Percentiles rank a stretch among this genome's conserved stretches.
Conservation (phyloP, 1,284 basidiomycete genomes). For the Heterobasidion parviporum region DNA sequence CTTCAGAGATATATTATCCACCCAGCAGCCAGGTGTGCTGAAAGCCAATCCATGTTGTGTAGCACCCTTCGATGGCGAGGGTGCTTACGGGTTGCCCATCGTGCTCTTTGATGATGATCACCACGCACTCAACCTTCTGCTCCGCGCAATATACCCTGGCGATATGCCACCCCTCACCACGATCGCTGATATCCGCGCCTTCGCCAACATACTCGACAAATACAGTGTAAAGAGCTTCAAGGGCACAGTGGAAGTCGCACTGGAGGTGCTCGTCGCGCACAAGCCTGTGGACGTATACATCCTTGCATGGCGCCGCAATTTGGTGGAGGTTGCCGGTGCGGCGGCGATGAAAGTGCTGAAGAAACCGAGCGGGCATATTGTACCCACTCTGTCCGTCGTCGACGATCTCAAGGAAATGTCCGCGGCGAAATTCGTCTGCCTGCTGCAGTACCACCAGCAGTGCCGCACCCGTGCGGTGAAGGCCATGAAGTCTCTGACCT, state of each 20-base stretch:
- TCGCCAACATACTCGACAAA: not conserved
- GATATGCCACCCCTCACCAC: not conserved
- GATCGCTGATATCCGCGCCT: not conserved
- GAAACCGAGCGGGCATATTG: not conserved
- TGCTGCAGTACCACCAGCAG: not conserved
- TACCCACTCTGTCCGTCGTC: too few species aligned
- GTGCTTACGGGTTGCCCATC: not conserved
- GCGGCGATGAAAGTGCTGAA: not conserved
- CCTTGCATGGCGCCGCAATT: not conserved
- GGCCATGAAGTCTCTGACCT: not conserved
- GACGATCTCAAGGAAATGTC: too few species aligned
- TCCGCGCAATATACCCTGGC: not conserved
- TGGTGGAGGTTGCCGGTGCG: not conserved
- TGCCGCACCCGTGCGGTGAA: not conserved
- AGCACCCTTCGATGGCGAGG: not conserved
- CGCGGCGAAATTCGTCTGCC: too few species aligned
- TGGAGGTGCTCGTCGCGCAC: not conserved
- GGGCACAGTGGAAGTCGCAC: not conserved
- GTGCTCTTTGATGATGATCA: not conserved
- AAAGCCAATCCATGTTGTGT: too few species aligned
- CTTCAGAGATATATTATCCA: not conserved
- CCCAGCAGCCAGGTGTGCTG: not conserved
- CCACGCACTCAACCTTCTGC: not conserved
- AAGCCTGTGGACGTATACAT: not conserved
- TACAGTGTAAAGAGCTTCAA: not conserved